A percentile compares a stretch with the other conserved stretches of the same genome.
phyloP scores from a whole-genome alignment of 352 stramenopile species.

The Globisporangium iwayamae region DNA sequence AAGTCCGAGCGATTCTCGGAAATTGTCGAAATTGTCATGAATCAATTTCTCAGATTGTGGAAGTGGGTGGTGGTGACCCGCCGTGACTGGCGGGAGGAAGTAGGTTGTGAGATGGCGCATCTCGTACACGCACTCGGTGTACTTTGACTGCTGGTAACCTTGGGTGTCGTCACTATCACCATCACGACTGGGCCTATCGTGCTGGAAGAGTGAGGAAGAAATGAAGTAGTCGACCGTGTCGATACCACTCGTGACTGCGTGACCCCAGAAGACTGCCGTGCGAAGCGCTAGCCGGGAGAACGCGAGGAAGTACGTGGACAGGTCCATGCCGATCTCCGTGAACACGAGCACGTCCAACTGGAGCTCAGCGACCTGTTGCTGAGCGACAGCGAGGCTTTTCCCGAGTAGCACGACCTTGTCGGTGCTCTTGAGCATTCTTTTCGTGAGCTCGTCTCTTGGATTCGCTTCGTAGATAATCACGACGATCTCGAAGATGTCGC shows the following conservation, averaged over 20 bases:
- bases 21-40: not conserved
- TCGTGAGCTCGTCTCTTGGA: slow-evolving; percentile 20
- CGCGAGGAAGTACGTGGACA: slow-evolving; percentile 49
- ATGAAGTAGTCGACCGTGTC: slow-evolving; percentile 59
- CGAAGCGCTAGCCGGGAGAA: slow-evolving; percentile 45
- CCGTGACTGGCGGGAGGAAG: slow-evolving; percentile 26
- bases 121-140: slow-evolving; percentile 51
- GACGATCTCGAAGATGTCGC: slow-evolving; percentile 27
- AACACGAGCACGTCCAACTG: slow-evolving; percentile 63
- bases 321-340: slow-evolving; percentile 61
- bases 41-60: not conserved
- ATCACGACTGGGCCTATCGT: not conserved
- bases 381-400: slow-evolving; percentile 22
- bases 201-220: slow-evolving; percentile 44
- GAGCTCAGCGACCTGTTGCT: slow-evolving; percentile 27
- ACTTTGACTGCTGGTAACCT: slow-evolving; percentile 19
- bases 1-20: slow-evolving; percentile 15
- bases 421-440: slow-evolving; percentile 3
- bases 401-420: slow-evolving; percentile 17
- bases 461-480: slow-evolving; percentile 20
- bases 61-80: not conserved
- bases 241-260: slow-evolving; percentile 56
- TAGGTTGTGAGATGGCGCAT: slow-evolving; percentile 53
- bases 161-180: not conserved
- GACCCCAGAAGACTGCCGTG: slow-evolving; percentile 53